Conservation (phyloP, 805 yeast genomes). For the Candida sithepensis region DNA sequence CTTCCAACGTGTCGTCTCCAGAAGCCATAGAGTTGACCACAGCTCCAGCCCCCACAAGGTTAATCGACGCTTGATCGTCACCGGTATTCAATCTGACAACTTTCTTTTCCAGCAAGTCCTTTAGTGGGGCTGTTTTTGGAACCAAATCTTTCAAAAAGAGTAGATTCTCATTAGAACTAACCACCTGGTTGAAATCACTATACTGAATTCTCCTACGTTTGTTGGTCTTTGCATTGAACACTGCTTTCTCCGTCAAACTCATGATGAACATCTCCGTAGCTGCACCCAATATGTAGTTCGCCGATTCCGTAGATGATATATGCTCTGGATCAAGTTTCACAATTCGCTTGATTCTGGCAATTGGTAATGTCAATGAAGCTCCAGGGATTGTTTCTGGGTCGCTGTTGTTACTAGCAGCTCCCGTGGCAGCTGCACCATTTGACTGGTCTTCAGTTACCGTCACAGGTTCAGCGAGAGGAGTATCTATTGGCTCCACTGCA, state of each 20-base stretch:
- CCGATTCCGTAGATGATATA: constrained; percentile 59
- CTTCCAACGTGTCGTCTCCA: constrained; percentile 4
- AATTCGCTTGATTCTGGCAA: constrained; percentile 66
- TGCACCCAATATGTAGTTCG: constrained; percentile 72
- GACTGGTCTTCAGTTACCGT: background rate
- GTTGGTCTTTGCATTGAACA: constrained; percentile 57
- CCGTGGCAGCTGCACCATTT: background rate
- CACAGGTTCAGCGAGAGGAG: no score
- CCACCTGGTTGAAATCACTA: constrained; percentile 66
- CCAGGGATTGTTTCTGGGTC: constrained; percentile 15
- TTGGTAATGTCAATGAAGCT: constrained; percentile 41
- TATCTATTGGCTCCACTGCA: no score
- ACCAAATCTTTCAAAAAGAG: constrained; percentile 63
- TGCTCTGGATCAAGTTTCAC: constrained; percentile 76
- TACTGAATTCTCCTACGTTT: constrained; percentile 69
- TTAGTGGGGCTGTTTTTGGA: constrained; percentile 55
- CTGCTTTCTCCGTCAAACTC: constrained; percentile 68
- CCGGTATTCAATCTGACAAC: constrained; percentile 28
- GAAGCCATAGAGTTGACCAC: constrained; percentile 5
- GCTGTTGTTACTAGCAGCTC: background rate
- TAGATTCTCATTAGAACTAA: constrained; percentile 53
- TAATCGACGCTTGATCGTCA: background rate
- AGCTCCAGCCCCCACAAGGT: constrained; percentile 5
- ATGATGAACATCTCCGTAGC: constrained; percentile 75
- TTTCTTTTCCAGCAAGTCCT: constrained; percentile 43